Percentiles rank a stretch among this genome's conserved stretches.
Evolutionary conservation across 2,329 filamentous ascomycete species (phyloP).

Genomic region (Pseudocercospora fuligena): DNA sequence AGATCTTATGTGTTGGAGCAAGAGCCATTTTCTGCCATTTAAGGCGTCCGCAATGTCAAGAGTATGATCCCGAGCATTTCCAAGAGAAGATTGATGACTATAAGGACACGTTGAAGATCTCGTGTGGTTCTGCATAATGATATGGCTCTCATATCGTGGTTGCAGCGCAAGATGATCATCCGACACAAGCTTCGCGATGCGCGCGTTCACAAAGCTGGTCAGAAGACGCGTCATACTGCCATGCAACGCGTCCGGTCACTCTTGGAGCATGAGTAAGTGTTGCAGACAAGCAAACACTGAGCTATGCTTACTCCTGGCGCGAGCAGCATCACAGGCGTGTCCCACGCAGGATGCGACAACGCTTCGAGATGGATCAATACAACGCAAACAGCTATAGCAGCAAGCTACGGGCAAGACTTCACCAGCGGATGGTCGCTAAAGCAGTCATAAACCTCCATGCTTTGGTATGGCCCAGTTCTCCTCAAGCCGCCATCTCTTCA

Average conservation of each 20-base stretch:
- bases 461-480: too few species aligned
- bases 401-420: neutral
- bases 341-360: neutral
- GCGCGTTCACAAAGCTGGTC: neutral
- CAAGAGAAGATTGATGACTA: neutral
- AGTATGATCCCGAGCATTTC: slow-evolving; percentile 22
- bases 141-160: neutral
- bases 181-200: too few species aligned
- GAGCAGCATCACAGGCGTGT: neutral
- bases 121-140: neutral
- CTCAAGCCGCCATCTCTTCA: neutral
- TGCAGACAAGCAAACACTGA: neutral
- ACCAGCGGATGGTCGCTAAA: neutral
- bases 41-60: slow-evolving; percentile 14
- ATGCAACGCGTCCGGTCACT: neutral
- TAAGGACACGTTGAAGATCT: neutral
- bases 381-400: neutral
- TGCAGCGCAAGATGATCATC: too few species aligned
- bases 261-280: neutral
- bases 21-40: slow-evolving; percentile 26
- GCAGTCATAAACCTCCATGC: neutral
- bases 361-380: neutral
- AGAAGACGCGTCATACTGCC: neutral
- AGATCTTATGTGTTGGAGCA: slow-evolving; percentile 30
- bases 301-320: neutral